Conservation (phyloP, 202 grass and related monocot genomes). For the Digitaria exilis region DNA sequence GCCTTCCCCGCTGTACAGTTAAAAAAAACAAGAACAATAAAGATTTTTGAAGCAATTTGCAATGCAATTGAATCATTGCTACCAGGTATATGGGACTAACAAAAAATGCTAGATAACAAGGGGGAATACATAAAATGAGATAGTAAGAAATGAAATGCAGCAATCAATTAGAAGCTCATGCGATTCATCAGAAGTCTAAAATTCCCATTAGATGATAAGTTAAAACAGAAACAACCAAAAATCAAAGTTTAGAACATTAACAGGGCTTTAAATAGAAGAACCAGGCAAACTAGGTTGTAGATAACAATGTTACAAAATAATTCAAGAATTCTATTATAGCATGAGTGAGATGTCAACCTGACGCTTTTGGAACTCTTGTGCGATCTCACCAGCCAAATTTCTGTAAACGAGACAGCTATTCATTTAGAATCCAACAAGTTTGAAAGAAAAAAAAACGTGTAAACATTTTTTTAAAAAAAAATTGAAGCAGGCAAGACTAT, state of each 20-base stretch:
- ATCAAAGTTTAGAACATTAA: neutral
- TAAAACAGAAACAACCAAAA: neutral
- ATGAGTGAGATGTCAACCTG: conserved; percentile 58
- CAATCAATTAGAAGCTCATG: neutral
- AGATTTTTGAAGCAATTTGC: conserved; percentile 4
- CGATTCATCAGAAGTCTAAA: neutral
- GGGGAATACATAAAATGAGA: neutral
- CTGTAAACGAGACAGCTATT: conserved; percentile 49
- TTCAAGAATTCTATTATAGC: neutral
- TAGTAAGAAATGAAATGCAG: neutral
- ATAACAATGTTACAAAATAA: neutral
- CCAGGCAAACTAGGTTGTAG: neutral
- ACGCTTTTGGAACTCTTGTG: conserved; percentile 94
- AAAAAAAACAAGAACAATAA: conserved; percentile 12
- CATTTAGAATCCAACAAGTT: conserved; percentile 19
- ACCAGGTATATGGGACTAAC: neutral
- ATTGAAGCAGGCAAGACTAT: neutral
- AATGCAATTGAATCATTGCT: neutral
- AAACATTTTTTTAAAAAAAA: neutral
- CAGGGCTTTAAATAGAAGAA: conserved; percentile 5
- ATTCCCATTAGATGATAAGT: neutral
- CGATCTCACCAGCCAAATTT: conserved; percentile 94
- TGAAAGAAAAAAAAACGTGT: neutral
- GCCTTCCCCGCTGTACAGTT: too few species aligned
- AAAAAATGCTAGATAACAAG: neutral